Conservation (phyloP, 352 stramenopile genomes). For the Phytophthora tentaculata region DNA sequence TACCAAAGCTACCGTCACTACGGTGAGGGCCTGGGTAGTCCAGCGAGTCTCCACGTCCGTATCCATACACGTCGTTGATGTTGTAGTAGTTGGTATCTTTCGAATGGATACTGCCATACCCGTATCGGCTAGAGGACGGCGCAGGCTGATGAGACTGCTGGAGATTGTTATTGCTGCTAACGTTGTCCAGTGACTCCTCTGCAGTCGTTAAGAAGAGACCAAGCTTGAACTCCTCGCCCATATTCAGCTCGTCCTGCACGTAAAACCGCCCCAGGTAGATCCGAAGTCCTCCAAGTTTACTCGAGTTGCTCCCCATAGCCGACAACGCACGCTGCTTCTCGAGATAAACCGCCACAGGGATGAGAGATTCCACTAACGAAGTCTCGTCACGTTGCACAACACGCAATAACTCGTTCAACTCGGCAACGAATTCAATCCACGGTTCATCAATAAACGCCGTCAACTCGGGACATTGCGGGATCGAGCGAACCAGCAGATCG, state of each 20-base stretch:
- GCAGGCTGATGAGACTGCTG: constrained; percentile 22
- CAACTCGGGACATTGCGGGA: constrained; percentile 79
- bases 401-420: constrained; percentile 78
- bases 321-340: constrained; percentile 59
- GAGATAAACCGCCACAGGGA: constrained; percentile 68
- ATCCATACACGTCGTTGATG: constrained; percentile 48
- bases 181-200: constrained; percentile 39
- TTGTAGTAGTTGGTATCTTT: constrained; percentile 46
- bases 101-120: constrained; percentile 27
- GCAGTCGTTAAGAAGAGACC: constrained; percentile 71
- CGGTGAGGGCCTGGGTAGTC: constrained; percentile 34
- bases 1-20: constrained; percentile 37
- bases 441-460: constrained; percentile 87
- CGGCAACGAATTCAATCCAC: constrained; percentile 86
- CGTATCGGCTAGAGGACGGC: constrained; percentile 29
- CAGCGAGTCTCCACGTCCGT: constrained; percentile 44
- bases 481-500: constrained; percentile 77
- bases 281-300: constrained; percentile 64
- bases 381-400: constrained; percentile 68
- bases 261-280: constrained; percentile 84
- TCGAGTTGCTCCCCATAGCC: constrained; percentile 40
- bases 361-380: constrained; percentile 60
- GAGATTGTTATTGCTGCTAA: constrained; percentile 31
- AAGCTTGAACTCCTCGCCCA: constrained; percentile 81
- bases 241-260: constrained; percentile 65